These are phyloP conservation scores for Gamsiella multidivaricata DNA, from an alignment of 192 early-diverging fungal genomes.

Conservation along the genomic window DNA sequence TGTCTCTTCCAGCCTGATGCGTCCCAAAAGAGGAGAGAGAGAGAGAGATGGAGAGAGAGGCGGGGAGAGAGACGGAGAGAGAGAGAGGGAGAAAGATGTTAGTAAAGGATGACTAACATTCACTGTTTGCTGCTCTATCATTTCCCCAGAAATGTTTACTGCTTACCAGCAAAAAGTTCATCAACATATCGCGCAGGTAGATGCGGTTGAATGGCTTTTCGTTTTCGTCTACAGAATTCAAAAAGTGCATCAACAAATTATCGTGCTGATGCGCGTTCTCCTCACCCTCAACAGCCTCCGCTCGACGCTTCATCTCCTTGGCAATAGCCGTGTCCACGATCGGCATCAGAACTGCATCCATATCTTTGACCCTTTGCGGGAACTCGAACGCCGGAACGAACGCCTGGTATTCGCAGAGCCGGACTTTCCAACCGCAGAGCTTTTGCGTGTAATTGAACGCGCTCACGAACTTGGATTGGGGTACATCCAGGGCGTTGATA, in stretches of 20 bases:
- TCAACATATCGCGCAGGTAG: constrained; percentile 49
- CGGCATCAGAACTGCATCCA: constrained; percentile 38
- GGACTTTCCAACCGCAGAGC: constrained; percentile 45
- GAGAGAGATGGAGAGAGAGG: too few relatives aligned
- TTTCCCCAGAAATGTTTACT: too few relatives aligned
- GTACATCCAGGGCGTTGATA: constrained; percentile 34
- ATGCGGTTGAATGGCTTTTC: constrained; percentile 37
- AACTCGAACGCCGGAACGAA: constrained; percentile 17
- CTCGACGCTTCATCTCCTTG: constrained; percentile 14
- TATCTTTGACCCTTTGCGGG: constrained; percentile 33
- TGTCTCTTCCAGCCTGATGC: constrained; percentile 50
- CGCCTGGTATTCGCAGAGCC: constrained; percentile 32
- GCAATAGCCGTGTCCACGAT: constrained; percentile 44
- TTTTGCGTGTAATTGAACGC: constrained; percentile 49
- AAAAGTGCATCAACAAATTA: constrained; percentile 37
- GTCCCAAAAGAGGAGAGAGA: not conserved
- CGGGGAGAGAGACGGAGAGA: too few relatives aligned
- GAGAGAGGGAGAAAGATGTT: too few relatives aligned
- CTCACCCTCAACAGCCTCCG: not conserved
- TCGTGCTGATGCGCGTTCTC: constrained; percentile 29
- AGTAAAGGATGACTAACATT: too few relatives aligned
- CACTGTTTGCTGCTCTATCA: too few relatives aligned
- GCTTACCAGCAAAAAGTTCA: constrained; percentile 47
- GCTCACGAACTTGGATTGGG: constrained; percentile 29
- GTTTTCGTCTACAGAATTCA: constrained; percentile 44